Evolutionary conservation across 352 stramenopile species (phyloP), one percentile per base, ranked within the genome.

Genomic region (Globisporangium echinulatum): DNA sequence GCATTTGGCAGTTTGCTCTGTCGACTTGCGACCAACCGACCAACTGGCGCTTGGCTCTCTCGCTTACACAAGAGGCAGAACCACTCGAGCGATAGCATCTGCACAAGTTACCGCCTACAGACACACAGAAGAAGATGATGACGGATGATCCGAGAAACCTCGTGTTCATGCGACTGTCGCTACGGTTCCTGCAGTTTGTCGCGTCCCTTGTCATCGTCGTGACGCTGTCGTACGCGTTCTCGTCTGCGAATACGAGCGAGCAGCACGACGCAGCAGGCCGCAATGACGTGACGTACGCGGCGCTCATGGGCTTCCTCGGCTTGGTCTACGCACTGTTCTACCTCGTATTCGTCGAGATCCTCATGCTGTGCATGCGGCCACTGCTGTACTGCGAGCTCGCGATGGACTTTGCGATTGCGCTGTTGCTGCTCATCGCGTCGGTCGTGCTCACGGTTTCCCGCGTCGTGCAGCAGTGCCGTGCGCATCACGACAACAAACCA

Each of bases 111-210:
- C 19, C 19, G 19, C 19, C 19, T 25, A 25, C 19, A 25, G 0
- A 25, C 19, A 25, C 19, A 25, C 19, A 25, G 19, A 25, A 25
- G 19, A 25, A 25, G 19, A 25, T 1, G 19, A 25, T 25, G 19
- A 25, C 19, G 19, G 19, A 25, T 25, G 15, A 56, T 46, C 19
- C 58, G 19, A 48, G 48, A 11, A 68, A 62, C 15, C 58, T 65
- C 43, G 58, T 80, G 5, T 74, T 60, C 42, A 46, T 38, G 51
- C 39, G 59, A 25, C 51, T 60, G n/a, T 14, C 37, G 59, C 59
- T 64, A 14, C 59, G 59, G 42, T 64, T 64, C 52, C 52, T 64
- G 33, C 59, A 64, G 38, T 64, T 64, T 15, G 52, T 44, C 10
- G 36, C 59, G 25, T 64, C 59, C 13, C 43, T 64, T 4, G 25